Conservation (phyloP, 805 yeast species). For the Dipodascopsis uninucleata region DNA sequence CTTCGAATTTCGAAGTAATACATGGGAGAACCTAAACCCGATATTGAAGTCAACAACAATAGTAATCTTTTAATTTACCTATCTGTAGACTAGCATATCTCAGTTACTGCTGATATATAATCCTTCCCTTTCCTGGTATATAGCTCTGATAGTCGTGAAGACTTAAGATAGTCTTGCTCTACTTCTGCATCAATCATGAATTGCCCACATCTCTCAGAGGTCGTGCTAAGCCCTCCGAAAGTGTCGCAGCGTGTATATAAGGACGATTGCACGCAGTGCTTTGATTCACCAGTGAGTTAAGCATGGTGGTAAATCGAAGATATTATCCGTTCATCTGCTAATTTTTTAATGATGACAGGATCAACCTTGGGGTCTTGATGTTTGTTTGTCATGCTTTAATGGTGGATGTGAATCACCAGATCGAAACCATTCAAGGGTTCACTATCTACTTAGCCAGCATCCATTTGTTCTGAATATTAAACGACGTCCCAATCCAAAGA, state of each 20-base stretch:
- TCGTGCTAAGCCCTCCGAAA: constrained; percentile 20
- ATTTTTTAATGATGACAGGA: constrained; percentile 27
- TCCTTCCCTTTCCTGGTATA: too few relatives aligned
- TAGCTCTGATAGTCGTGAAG: too few relatives aligned
- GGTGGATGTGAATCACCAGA: constrained; percentile 48
- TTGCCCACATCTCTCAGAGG: constrained; percentile 19
- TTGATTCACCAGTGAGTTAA: constrained; percentile 55
- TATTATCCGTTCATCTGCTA: background rate
- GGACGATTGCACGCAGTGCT: constrained; percentile 88
- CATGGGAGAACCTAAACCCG: too few relatives aligned
- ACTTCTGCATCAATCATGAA: too few relatives aligned
- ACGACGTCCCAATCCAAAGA: constrained; percentile 30
- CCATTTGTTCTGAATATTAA: constrained; percentile 55
- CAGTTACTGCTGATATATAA: too few relatives aligned
- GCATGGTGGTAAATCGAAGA: constrained; percentile 34
- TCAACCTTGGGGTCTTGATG: constrained; percentile 57
- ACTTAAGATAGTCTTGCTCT: too few relatives aligned
- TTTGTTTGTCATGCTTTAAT: constrained; percentile 65
- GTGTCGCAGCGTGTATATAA: constrained; percentile 53
- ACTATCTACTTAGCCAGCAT: constrained; percentile 52
- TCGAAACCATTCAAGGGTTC: constrained; percentile 58
- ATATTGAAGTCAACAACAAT: too few relatives aligned
- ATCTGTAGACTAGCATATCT: too few relatives aligned
- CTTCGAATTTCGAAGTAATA: too few relatives aligned
- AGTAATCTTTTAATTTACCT: too few relatives aligned